phyloP scores from a whole-genome alignment of 306 rosid species.

The Vigna reflexopilosa region DNA sequence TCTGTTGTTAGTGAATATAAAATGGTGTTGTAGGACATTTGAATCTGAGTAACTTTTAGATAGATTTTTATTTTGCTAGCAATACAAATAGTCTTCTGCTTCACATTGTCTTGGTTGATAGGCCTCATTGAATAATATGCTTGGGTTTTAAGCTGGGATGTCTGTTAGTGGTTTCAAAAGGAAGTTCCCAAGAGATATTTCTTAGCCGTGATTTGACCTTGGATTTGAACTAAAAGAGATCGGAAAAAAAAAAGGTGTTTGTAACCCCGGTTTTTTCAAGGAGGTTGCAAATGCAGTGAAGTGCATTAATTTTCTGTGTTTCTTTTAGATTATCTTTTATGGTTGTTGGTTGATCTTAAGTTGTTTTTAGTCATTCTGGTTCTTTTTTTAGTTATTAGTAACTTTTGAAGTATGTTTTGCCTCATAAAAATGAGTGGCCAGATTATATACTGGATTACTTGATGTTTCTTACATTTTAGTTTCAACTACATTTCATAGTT shows the following conservation, averaged over 20 bases:
- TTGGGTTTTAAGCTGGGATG: constrained; percentile 18
- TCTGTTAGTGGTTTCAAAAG: background rate
- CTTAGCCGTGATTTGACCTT: background rate
- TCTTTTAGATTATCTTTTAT: background rate
- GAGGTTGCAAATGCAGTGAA: constrained; percentile 27
- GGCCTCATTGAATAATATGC: background rate
- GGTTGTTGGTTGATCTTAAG: background rate
- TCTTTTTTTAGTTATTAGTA: background rate
- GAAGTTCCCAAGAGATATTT: constrained; percentile 22
- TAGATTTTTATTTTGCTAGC: constrained; percentile 8
- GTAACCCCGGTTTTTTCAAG: constrained; percentile 12
- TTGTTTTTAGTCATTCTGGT: background rate
- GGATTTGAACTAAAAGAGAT: constrained; percentile 4
- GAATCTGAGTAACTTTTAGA: constrained; percentile 5
- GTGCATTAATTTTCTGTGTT: background rate
- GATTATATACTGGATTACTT: constrained; percentile 8
- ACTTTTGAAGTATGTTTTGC: constrained; percentile 12
- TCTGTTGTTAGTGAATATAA: background rate
- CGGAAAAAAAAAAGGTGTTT: background rate
- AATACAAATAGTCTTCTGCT: constrained; percentile 3
- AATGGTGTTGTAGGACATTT: constrained; percentile 16
- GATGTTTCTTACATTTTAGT: background rate
- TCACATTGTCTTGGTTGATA: constrained; percentile 10
- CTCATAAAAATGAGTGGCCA: constrained; percentile 1
- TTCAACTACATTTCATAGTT: background rate